Base-by-base conservation (phyloP, 805 yeast genomes). In the Clavispora phyllophila region DNA sequence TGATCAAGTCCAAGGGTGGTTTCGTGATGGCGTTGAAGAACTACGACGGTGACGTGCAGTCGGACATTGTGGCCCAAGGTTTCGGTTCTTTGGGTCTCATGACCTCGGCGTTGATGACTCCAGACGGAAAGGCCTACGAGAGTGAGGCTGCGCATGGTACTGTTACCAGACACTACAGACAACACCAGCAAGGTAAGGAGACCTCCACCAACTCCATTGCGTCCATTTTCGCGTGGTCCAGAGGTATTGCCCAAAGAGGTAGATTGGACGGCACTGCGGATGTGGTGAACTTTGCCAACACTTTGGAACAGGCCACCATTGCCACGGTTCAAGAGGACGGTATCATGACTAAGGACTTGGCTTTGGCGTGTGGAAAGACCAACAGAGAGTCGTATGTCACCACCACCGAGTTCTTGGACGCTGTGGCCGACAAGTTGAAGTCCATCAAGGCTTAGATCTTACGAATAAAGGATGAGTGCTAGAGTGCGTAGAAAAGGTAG, bases 61-160 rank as follows among this genome's bases (percentile, higher is more conserved):
- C 95, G 13, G 98, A 91, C 66, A 85, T 91, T 59, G 96, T 91
- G 44, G 98, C 98, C 24, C 98, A 91, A 70, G 98, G 98, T 29
- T 91, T 91, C 57, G 98, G 98, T 29, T 90, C 97, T 15, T 75
- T 91, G 53, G 98, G 98, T 34, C 77, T 91, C 55, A 91, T 91
- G 98, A 89, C 98, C 25, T 91, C 98, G 3, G 96, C 88, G n/a
- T 78, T 91, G 55, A 80, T 89, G 60, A 82, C 97, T n/a, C 95
- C 97, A 39, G 97, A 91, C 66, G 97, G 97, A 20, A 87, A 86
- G 72, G 83, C 96, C 12, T 90, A 87, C 64, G 97, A 91, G 73
- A 73, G 89, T 42, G 98, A 91, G 74, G 98, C 98, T 46, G 98
- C 98, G n/a, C 98, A 91, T 65, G 98, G 98, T 44, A 91, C 98